phyloP scores from a whole-genome alignment of 345 rosid species.

The Gossypium stocksii region DNA sequence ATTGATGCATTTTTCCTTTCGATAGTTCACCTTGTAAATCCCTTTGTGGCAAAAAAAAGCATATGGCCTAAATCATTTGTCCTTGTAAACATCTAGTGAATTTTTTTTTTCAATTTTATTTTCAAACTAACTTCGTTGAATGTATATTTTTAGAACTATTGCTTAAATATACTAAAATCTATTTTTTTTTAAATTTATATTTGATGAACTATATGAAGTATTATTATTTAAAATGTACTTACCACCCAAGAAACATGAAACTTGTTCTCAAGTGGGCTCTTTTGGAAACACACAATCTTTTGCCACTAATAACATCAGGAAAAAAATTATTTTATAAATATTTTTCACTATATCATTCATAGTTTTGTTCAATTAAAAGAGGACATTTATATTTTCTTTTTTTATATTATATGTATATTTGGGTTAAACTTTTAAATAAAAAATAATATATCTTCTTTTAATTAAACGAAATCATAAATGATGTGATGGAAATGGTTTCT shows the following conservation, averaged over 20 bases:
- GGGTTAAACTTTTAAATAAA: too few relatives aligned
- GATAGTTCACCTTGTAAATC: not conserved
- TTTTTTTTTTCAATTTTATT: not conserved
- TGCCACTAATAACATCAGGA: not conserved
- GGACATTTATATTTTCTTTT: too few relatives aligned
- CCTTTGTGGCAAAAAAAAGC: not conserved
- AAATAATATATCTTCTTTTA: too few relatives aligned
- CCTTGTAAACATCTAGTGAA: not conserved
- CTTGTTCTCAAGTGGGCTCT: not conserved
- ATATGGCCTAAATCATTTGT: not conserved
- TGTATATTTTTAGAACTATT: too few relatives aligned
- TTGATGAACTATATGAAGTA: not conserved
- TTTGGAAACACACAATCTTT: not conserved
- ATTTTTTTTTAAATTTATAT: not conserved
- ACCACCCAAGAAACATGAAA: not conserved
- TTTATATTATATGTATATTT: too few relatives aligned
- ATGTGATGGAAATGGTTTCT: accelerated
- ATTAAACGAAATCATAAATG: too few relatives aligned
- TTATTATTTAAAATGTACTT: not conserved
- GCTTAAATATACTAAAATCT: not conserved
- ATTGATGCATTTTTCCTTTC: not conserved
- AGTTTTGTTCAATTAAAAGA: accelerated
- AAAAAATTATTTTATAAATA: too few relatives aligned
- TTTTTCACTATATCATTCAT: too few relatives aligned
- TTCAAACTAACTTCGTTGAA: too few relatives aligned